These are phyloP conservation scores for Acacia melanoxylon DNA, from an alignment of 306 rosid genomes.

Conservation along the genomic window DNA sequence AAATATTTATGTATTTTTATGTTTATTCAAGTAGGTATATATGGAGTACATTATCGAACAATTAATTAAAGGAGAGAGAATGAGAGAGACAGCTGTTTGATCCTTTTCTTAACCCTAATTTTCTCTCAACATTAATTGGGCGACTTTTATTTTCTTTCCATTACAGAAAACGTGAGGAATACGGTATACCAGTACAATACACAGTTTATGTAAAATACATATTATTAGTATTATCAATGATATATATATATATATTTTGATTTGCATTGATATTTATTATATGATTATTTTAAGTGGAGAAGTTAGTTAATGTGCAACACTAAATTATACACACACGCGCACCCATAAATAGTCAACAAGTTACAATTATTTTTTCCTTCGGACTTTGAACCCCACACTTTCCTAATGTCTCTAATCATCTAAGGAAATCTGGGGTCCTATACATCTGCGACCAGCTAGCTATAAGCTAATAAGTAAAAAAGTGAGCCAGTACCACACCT, in stretches of 20 bases:
- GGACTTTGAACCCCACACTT: not conserved
- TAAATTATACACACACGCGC: not conserved
- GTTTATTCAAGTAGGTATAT: not conserved
- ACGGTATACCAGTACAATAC: too few relatives aligned
- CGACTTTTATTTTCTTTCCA: not conserved
- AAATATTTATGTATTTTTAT: not conserved
- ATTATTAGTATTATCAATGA: not conserved
- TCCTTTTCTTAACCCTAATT: conserved; percentile 37
- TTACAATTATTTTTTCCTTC: not conserved
- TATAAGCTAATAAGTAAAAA: not conserved
- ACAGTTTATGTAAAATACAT: not conserved
- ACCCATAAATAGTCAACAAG: too few relatives aligned
- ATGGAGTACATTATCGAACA: not conserved
- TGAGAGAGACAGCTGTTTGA: conserved; percentile 40
- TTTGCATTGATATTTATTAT: not conserved
- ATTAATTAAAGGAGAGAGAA: not conserved
- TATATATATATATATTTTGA: not conserved
- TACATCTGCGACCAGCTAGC: conserved; percentile 20
- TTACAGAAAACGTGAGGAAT: not conserved
- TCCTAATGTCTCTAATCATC: not conserved
- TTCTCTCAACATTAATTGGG: conserved; percentile 34
- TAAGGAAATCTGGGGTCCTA: not conserved
- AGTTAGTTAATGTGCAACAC: not conserved
- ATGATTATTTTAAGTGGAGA: not conserved
- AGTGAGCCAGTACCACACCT: conserved; percentile 5